Evolutionary conservation across 306 rosid species (phyloP), one percentile per base, ranked within the genome.

Genomic region (Mimosa pudica): DNA sequence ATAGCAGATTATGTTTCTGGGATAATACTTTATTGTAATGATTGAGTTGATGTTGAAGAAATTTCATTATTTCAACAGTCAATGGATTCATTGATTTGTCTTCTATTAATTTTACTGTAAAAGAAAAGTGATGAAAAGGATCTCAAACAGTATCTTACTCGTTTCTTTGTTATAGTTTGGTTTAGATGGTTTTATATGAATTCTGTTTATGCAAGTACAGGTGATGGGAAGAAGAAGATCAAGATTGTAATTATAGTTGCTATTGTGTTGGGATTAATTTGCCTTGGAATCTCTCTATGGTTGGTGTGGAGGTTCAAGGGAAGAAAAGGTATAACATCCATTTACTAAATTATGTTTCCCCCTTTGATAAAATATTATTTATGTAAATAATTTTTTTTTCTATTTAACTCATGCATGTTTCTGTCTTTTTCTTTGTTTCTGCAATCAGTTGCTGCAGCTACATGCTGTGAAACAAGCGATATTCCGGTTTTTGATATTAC

Each of bases 281-380:
- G 77, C 67, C 67, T 87, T 4, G 89, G 82, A 30, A 44, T 86
- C 61, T 10, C 73, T 71, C 30, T 63, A 12, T 83, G 79, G 86
- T 75, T 90, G 20, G 18, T 87, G 10, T 86, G 90, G 95, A 83
- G 89, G 74, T 89, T 77, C 82, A 86, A 73, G 83, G 68, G 62
- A 75, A 92, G 82, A 85, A 81, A 83, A 84, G 89, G 97, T 89
- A 80, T 36, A 79, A n/a, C 14, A 45, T 73, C 65, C 41, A 52
- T 72, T 72, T 77, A 52, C 61, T 12, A 16, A 30, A 32, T 16
- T 24, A 18, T 5, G 33, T 61, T 60, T 38, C 4, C 63, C 51
- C 18, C n/a, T 52, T 63, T 36, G 35, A 67, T 67, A 63, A 48
- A 55, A 67, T 33, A n/a, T 14, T 0, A 20, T 58, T 7, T 58